These are phyloP conservation scores for Epichloe typhina DNA, from an alignment of 2,329 filamentous ascomycete genomes.

Conservation along the genomic window DNA sequence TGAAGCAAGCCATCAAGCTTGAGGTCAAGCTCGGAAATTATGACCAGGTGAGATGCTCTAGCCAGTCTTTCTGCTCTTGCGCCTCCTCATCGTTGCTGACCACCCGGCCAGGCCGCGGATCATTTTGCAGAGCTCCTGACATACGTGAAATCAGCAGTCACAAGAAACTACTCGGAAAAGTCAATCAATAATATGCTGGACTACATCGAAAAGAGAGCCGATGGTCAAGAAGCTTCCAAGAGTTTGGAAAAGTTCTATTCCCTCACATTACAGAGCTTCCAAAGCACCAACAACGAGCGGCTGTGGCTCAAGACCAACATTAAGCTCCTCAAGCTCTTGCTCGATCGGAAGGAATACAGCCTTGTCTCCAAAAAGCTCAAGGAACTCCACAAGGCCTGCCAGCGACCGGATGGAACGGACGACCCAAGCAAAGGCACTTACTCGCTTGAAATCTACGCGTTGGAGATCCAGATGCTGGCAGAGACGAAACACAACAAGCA, in stretches of 20 bases:
- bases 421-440: slow-evolving; percentile 96
- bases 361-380: slow-evolving; percentile 70
- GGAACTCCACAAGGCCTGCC: slow-evolving; percentile 81
- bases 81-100: slow-evolving; percentile 6
- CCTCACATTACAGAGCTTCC: slow-evolving; percentile 83
- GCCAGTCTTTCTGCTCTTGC: too few species aligned
- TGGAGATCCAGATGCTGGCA: slow-evolving; percentile 98
- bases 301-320: slow-evolving; percentile 98
- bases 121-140: slow-evolving; percentile 93
- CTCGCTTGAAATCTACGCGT: slow-evolving; percentile 84
- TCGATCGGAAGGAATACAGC: slow-evolving; percentile 81
- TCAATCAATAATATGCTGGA: slow-evolving; percentile 99
- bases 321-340: slow-evolving; percentile 81
- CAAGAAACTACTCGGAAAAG: slow-evolving; percentile 96
- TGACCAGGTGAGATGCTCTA: slow-evolving; percentile 46
- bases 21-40: slow-evolving; percentile 90
- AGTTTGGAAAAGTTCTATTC: slow-evolving; percentile 95
- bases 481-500: slow-evolving; percentile 97
- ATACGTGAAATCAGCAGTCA: slow-evolving; percentile 93
- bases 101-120: slow-evolving; percentile 55
- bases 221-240: slow-evolving; percentile 53
- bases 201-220: slow-evolving; percentile 83
- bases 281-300: slow-evolving; percentile 93
- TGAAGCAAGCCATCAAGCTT: slow-evolving; percentile 96
- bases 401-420: slow-evolving; percentile 72